Conservation (phyloP, 305 asterid species). For the Fraxinus latifolia region DNA sequence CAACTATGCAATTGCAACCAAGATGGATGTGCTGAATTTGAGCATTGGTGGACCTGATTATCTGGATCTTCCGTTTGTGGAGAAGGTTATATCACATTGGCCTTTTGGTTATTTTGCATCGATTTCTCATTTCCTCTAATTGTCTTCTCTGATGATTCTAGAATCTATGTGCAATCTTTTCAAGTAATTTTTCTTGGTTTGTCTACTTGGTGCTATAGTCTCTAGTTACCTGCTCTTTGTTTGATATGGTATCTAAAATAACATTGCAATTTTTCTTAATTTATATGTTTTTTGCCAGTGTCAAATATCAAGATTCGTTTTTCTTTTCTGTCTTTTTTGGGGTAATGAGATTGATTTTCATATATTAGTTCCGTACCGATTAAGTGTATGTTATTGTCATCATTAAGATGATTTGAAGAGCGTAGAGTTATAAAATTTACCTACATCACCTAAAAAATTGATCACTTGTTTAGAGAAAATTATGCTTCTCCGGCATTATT, state of each 20-base stretch:
- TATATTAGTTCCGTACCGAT: neutral
- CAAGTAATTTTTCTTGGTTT: neutral
- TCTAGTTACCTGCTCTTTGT: slow-evolving; percentile 9
- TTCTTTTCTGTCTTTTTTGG: neutral
- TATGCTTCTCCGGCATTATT: slow-evolving; percentile 7
- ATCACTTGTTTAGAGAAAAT: slow-evolving; percentile 10
- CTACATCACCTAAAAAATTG: neutral
- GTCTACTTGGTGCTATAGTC: neutral
- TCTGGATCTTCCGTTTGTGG: slow-evolving; percentile 92
- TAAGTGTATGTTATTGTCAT: neutral
- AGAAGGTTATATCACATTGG: slow-evolving; percentile 53
- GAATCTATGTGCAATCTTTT: neutral
- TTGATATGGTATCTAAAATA: slow-evolving; percentile 6
- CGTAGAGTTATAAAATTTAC: neutral
- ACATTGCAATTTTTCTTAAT: slow-evolving; percentile 9
- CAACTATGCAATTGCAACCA: slow-evolving; percentile 91
- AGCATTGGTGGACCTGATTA: slow-evolving; percentile 99
- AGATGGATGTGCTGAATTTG: slow-evolving; percentile 96
- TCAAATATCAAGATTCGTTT: neutral
- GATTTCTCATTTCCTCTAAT: slow-evolving; percentile 11
- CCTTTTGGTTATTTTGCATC: slow-evolving; percentile 8
- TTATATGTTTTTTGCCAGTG: neutral
- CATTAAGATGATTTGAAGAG: neutral
- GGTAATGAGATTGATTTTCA: neutral
- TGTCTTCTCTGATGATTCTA: neutral